These are phyloP conservation scores for Verticillium longisporum DNA, from an alignment of 2,329 filamentous ascomycete genomes.

Conservation along the genomic window DNA sequence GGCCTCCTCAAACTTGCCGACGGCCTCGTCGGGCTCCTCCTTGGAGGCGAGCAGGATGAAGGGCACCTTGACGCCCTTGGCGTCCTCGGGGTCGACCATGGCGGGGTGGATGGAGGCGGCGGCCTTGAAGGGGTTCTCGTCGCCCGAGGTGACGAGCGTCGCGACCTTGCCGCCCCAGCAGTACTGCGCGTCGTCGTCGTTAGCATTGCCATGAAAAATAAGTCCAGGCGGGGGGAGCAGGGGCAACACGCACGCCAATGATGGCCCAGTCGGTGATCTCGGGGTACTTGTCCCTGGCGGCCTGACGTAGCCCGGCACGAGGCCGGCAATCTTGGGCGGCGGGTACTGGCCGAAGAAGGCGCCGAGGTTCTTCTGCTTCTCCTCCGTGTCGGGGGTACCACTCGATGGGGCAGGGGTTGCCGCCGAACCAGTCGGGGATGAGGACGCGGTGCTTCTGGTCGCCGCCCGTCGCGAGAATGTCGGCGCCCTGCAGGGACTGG, in stretches of 20 bases:
- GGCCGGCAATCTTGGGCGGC: slow-evolving; percentile 37
- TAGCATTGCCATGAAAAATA: background rate
- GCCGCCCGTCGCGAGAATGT: slow-evolving; percentile 51
- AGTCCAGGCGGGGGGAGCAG: background rate
- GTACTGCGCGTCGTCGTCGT: slow-evolving; percentile 27
- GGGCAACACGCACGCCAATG: slow-evolving; percentile 42
- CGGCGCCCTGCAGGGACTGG: slow-evolving; percentile 64
- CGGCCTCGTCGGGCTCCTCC: slow-evolving; percentile 51
- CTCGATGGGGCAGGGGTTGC: slow-evolving; percentile 53
- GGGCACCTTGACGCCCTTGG: slow-evolving; percentile 52
- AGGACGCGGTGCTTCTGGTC: slow-evolving; percentile 73
- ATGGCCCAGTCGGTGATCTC: slow-evolving; percentile 53
- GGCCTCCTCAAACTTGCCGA: slow-evolving; percentile 48
- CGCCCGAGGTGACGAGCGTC: slow-evolving; percentile 40
- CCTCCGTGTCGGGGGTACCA: slow-evolving; percentile 57
- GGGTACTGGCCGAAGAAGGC: slow-evolving; percentile 50
- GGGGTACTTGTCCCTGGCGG: slow-evolving; percentile 44
- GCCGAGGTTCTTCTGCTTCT: slow-evolving; percentile 54
- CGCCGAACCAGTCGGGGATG: slow-evolving; percentile 88
- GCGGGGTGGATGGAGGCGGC: slow-evolving; percentile 51
- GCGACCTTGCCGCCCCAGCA: slow-evolving; percentile 70
- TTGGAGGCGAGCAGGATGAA: slow-evolving; percentile 57
- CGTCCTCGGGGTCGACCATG: slow-evolving; percentile 59
- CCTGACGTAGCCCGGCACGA: slow-evolving; percentile 48
- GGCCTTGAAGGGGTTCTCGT: slow-evolving; percentile 48